These are phyloP conservation scores for Hygrophorus russula DNA, from an alignment of 768 basidiomycete genomes.

Conservation along the genomic window DNA sequence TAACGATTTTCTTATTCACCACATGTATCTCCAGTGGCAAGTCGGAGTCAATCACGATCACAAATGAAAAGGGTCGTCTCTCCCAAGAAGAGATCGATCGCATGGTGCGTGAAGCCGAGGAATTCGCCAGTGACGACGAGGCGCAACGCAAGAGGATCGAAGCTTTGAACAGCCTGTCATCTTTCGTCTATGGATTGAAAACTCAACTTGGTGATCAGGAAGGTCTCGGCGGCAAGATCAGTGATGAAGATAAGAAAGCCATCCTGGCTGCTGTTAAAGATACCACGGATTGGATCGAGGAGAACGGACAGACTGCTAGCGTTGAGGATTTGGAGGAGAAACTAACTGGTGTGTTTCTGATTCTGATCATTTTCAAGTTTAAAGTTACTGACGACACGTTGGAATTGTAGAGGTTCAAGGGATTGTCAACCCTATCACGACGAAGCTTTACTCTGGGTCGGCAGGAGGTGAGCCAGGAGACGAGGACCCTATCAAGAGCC, in stretches of 20 bases:
- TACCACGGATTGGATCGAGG: constrained; percentile 85
- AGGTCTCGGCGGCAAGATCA: constrained; percentile 84
- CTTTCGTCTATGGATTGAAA: constrained; percentile 82
- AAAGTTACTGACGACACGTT: constrained; percentile 4
- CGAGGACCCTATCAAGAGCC: constrained; percentile 28
- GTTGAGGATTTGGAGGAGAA: constrained; percentile 92
- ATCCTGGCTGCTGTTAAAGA: constrained; percentile 79
- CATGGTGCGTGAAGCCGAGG: constrained; percentile 91
- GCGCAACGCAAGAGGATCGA: constrained; percentile 76
- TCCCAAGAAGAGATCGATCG: constrained; percentile 87
- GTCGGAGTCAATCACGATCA: constrained; percentile 85
- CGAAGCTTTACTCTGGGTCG: constrained; percentile 56
- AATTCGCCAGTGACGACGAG: constrained; percentile 75
- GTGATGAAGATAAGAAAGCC: constrained; percentile 74
- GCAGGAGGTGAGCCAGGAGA: constrained; percentile 18
- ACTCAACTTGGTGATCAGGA: constrained; percentile 77
- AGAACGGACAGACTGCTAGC: constrained; percentile 61
- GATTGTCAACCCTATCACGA: constrained; percentile 75
- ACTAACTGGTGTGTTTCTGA: constrained; percentile 35
- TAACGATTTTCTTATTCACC: neutral
- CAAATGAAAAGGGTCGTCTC: constrained; percentile 91
- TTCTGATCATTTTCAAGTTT: neutral
- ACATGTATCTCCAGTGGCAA: constrained; percentile 48
- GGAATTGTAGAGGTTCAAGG: constrained; percentile 49
- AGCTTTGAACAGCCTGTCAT: constrained; percentile 70